Conservation (phyloP, 1,139 yeast species). For the Meyerozyma sp. region DNA sequence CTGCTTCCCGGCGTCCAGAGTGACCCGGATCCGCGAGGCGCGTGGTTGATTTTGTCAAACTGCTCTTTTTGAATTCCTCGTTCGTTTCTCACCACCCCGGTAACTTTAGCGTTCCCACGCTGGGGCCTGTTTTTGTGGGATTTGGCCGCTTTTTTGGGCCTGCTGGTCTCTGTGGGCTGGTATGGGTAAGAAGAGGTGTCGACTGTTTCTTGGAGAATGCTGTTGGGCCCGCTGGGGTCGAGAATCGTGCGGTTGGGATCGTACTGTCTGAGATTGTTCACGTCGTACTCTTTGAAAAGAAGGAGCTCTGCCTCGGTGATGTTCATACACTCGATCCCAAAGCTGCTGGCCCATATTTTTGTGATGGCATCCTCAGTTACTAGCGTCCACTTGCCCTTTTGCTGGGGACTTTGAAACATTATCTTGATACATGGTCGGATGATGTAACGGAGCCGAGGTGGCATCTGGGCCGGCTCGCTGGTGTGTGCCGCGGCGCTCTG, state of each 20-base stretch:
- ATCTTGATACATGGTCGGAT: constrained; percentile 45
- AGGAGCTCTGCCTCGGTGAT: constrained; percentile 49
- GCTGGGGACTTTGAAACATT: constrained; percentile 30
- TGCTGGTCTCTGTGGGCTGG: neutral
- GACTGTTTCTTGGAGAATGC: constrained; percentile 31
- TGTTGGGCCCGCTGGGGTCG: constrained; percentile 16
- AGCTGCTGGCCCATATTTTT: constrained; percentile 51
- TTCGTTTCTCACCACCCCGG: constrained; percentile 19
- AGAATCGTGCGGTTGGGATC: constrained; percentile 26
- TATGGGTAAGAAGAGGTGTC: constrained; percentile 35
- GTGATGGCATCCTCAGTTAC: constrained; percentile 53
- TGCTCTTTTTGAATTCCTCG: constrained; percentile 32
- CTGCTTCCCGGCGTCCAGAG: constrained; percentile 40
- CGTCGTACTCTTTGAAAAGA: constrained; percentile 34
- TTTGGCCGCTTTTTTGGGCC: constrained; percentile 1
- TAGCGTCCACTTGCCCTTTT: constrained; percentile 39
- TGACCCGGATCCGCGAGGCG: constrained; percentile 50
- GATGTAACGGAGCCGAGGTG: constrained; percentile 42
- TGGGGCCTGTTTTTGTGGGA: constrained; percentile 15
- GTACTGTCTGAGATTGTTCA: constrained; percentile 18
- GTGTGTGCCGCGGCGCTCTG: constrained; percentile 23
- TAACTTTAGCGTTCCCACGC: constrained; percentile 3
- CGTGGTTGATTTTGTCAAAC: constrained; percentile 43
- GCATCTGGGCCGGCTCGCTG: constrained; percentile 41
- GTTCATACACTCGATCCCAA: constrained; percentile 46